Evolutionary conservation across 2,329 filamentous ascomycete species (phyloP), one percentile per base, ranked within the genome.

Genomic region (Colletotrichum musicola): DNA sequence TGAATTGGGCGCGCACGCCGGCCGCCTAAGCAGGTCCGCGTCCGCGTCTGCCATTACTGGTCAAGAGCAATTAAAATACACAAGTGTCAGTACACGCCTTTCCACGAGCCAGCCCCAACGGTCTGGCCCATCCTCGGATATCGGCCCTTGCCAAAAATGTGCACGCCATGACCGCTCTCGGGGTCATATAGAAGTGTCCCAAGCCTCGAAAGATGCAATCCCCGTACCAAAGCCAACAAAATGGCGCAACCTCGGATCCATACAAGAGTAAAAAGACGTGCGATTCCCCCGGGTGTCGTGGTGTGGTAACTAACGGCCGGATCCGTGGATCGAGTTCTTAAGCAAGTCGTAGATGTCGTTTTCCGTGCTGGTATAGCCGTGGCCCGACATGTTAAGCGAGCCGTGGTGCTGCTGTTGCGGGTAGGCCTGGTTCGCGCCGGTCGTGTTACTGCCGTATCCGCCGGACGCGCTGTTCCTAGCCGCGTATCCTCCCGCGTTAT

Each of bases 341-440:
- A 69, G 46, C 46, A 69, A 38, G 44, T 69, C 67, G 2, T 67
- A 69, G 25, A 69, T 68, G 16, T 69, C 64, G 18, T 27, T 50
- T 7, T 68, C 67, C 6, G 25, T 30, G 4, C 58, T 51, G 7
- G 57, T 38, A 25, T 67, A 68, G 10, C 47, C 63, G 4, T 67
- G 56, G 14, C 53, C 25, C 22, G 67, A 46, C 46, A 69, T 59
- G 22, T 53, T 50, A 4, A 63, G 53, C 4, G 64, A 47, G 22
- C 30, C 25, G n/a, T 62, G 51, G 6, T 68, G 65, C 9, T 68
- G 65, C n/a, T 68, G 63, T 27, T 69, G 67, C 57, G 63, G 67
- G 38, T 69, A 69, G 22, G 51, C 46, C 27, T 66, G 66, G 18
- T 12, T 59, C 14, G 46, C 20, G n/a, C 18, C 54, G 44, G 22